Evolutionary conservation across 176 grass and related monocot species (phyloP), one percentile per base, ranked within the genome.

Genomic region (Bothriochloa decipiens): DNA sequence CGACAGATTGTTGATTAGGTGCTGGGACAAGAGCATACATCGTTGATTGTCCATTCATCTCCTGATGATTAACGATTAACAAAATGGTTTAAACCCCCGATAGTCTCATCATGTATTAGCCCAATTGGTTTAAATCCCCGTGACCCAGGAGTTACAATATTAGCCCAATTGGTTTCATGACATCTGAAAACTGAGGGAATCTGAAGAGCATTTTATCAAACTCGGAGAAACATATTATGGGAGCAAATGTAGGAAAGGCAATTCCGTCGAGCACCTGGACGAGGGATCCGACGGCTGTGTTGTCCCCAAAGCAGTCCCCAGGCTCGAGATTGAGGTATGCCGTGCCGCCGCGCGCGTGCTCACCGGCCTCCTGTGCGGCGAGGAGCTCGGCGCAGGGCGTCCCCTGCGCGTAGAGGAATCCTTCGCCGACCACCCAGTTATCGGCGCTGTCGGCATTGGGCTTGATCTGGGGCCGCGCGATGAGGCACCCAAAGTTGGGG

Each of bases 261-360:
- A 6, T 28, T 43, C 18, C 7, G 26, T 32, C 0, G 18, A 93
- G 26, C 75, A 95, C 96, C 96, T 98, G 96, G 40, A 95, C 87
- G 7, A 98, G 89, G 62, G 96, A 81, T 13, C 81, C 67, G 2
- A 93, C 87, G 22, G 96, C 85, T 1, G 92, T 90, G 80, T 67
- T 87, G 75, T 98, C 96, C 11, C 86, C 93, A 35, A 83, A 98
- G 77, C 96, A 93, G 85, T 98, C 96, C 10, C 93, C 92, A 0
- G 95, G 92, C 43, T 98, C 95, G 65, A 98, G 89, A 71, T 95
- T 98, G 53, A 98, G 86, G 53, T 98, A 98, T 20, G 91, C 95
- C 11, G 88, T 89, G 25, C 85, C 87, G 47, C 92, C 95, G 3
- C 79, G 82, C 3, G 95, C 91, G 52, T 88, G 88, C 66, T 89